Percentiles rank a stretch among this genome's conserved stretches.
Evolutionary conservation across 2,329 filamentous ascomycete genomes (phyloP).

Genomic region (Aspergillus sp.): DNA sequence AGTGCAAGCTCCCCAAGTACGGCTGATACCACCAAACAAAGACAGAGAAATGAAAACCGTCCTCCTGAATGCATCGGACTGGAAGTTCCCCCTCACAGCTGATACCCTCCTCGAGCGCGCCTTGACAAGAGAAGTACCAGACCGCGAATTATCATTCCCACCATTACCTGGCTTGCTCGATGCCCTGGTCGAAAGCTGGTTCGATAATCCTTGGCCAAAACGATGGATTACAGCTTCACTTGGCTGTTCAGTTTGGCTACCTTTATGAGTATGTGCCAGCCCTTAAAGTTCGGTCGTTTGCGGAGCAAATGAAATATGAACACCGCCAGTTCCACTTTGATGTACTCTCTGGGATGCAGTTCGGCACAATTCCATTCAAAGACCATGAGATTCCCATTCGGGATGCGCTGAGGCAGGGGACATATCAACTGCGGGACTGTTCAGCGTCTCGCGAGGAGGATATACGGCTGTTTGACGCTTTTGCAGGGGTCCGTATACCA

Average conservation of each 20-base stretch:
- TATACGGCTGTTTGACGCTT: background rate
- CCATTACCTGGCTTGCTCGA: background rate
- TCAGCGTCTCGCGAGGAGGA: background rate
- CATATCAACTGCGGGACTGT: background rate
- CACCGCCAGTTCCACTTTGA: background rate
- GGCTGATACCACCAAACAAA: background rate
- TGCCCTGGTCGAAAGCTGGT: background rate
- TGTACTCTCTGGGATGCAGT: background rate
- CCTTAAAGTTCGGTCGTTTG: background rate
- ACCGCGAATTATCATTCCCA: background rate
- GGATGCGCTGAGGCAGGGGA: background rate
- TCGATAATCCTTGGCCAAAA: background rate
- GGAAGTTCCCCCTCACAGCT: background rate
- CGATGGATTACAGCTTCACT: background rate
- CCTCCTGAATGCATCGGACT: background rate
- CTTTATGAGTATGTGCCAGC: background rate
- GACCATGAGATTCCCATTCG: background rate
- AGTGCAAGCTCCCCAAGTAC: background rate
- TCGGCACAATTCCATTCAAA: background rate
- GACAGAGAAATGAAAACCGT: background rate
- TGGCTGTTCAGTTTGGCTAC: background rate
- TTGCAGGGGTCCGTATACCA: background rate
- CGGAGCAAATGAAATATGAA: background rate
- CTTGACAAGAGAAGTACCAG: background rate
- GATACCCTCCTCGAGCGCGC: background rate